Evolutionary conservation across 352 stramenopile species (phyloP).

Genomic region (Blastocystis sp.): DNA sequence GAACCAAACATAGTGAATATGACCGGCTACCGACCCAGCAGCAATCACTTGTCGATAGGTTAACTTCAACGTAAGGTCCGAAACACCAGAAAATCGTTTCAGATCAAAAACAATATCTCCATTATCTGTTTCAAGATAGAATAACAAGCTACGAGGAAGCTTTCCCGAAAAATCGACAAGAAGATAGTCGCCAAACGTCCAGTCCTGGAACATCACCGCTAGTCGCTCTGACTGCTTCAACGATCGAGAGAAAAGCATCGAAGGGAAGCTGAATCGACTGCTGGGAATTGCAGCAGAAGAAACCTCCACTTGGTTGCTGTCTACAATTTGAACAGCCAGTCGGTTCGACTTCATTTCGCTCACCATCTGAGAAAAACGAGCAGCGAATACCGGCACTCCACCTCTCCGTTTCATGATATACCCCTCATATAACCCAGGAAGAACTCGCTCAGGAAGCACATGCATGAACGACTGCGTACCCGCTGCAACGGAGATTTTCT

Average conservation of each 20-base stretch:
- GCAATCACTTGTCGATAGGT: not conserved
- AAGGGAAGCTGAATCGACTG: not conserved
- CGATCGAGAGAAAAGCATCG: not conserved
- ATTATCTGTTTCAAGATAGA: conserved; percentile 50
- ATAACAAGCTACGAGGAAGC: not conserved
- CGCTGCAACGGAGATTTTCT: not conserved
- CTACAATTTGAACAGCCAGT: not conserved
- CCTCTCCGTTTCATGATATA: not conserved
- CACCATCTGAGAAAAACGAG: not conserved
- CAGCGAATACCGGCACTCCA: not conserved
- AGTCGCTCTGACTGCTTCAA: not conserved
- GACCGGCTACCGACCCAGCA: not conserved
- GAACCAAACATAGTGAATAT: conserved; percentile 22
- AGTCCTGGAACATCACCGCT: conserved; percentile 27
- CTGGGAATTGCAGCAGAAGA: conserved; percentile 9
- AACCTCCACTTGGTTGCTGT: not conserved
- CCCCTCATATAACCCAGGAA: conserved; percentile 23
- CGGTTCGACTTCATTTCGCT: not conserved
- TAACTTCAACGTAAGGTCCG: conserved; percentile 13
- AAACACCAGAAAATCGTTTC: not conserved
- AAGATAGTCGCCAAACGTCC: conserved; percentile 51
- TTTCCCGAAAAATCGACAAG: conserved; percentile 17
- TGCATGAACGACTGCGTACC: not conserved
- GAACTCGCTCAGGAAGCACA: not conserved
- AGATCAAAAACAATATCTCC: not conserved